Conservation (phyloP, 108 stramenopile genomes). For the Stephanodiscus minutulus region DNA sequence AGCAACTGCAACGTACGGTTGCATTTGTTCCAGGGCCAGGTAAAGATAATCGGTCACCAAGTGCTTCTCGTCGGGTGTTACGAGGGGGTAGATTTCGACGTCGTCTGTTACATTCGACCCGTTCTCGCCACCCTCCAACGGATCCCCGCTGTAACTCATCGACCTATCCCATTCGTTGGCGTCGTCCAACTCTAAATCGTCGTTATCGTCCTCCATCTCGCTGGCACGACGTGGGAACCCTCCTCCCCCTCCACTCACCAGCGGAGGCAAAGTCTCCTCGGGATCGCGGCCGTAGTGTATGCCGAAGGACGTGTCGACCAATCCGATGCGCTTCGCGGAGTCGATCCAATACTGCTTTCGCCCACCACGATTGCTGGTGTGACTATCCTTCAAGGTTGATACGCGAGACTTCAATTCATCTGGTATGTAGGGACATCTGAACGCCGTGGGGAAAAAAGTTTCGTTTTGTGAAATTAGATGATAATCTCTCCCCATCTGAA, state of each 20-base stretch:
- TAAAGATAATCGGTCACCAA: slow-evolving; percentile 82
- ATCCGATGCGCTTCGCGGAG: slow-evolving; percentile 77
- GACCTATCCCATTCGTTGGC: too few relatives aligned
- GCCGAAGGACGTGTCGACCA: slow-evolving; percentile 78
- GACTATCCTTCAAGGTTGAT: slow-evolving; percentile 56
- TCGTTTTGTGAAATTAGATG: too few relatives aligned
- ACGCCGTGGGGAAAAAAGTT: too few relatives aligned
- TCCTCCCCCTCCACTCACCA: slow-evolving; percentile 31
- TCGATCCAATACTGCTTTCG: slow-evolving; percentile 92
- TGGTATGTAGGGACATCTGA: slow-evolving; percentile 61
- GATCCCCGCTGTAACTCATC: too few relatives aligned
- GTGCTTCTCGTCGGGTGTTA: slow-evolving; percentile 73
- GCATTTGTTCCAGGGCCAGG: slow-evolving; percentile 86
- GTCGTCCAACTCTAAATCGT: slow-evolving; percentile 3
- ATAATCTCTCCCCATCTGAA: too few relatives aligned
- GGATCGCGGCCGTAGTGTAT: slow-evolving; percentile 86
- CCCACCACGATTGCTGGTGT: slow-evolving; percentile 78
- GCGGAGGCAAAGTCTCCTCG: slow-evolving; percentile 65
- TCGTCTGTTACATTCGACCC: slow-evolving; percentile 10
- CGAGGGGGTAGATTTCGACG: slow-evolving; percentile 62
- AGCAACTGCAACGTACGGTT: too few relatives aligned
- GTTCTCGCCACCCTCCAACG: not conserved
- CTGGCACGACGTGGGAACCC: slow-evolving; percentile 16
- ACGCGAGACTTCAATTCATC: slow-evolving; percentile 64
- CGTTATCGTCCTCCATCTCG: slow-evolving; percentile 21